Evolutionary conservation across 305 asterid genomes (phyloP), one percentile per base, ranked within the genome.

Genomic region (Rubia tinctorum): DNA sequence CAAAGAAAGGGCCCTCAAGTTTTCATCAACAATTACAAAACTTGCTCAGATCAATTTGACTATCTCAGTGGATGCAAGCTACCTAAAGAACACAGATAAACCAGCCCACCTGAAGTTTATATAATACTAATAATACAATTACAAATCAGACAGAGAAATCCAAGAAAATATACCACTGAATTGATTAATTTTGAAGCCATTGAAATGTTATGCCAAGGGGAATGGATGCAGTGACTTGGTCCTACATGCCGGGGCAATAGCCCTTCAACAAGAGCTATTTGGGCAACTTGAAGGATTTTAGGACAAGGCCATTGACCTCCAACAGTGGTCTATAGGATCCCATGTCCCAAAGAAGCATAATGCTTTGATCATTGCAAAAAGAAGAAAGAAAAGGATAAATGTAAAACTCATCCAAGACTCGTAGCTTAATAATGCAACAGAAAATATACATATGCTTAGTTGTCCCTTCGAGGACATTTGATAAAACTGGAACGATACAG

Each of bases 351-450:
- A 44, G 44, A 44, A 58, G 20, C 73, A 68, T 58, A 13, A 25
- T 58, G 68, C 27, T 51, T 11, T 58, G 27, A n/a, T 67, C 45
- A 66, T 58, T 23, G 45, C 64, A 66, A 44, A 65, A 39, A 30
- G 39, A 55, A 55, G 39, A 53, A 18, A 64, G 42, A 30, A 53
- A 72, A n/a, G 42, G 60, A 56, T 58, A 27, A 8, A 17, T 22
- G 34, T 11, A 58, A 20, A 12, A 4, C 1, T 58, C 7, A 66
- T 56, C 39, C 40, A 40, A 39, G 45, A 68, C 11, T 23, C 66
- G 18, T 55, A 43, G 71, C 73, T 27, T 22, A 49, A 51, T 7
- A n/a, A 14, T 86, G 96, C 56, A 75, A 78, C 27, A 71, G 83
- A 65, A 69, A 34, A 2, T 45, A 11, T 39, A 75, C 11, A 63